Conservation (phyloP, 352 stramenopile genomes). For the Halophytophthora polymorphica region DNA sequence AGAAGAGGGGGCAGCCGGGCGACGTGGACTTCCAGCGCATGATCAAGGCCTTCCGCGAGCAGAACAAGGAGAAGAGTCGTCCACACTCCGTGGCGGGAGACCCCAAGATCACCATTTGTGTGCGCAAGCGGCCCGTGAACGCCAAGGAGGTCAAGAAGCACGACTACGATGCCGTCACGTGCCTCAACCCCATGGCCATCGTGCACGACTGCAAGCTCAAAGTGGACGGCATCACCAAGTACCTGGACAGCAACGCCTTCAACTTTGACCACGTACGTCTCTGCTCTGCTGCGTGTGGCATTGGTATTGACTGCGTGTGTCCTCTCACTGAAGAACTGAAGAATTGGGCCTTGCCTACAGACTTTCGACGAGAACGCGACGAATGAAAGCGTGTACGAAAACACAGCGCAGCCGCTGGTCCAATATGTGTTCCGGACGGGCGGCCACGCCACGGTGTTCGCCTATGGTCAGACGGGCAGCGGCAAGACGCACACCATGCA, state of each 20-base stretch:
- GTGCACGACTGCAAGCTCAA: conserved; percentile 98
- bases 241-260: conserved; percentile 97
- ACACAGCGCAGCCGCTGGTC: conserved; percentile 90
- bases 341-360: conserved; percentile 31
- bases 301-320: too few relatives aligned
- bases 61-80: conserved; percentile 58
- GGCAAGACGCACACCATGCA: conserved; percentile 95
- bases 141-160: conserved; percentile 85
- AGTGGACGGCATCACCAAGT: conserved; percentile 99
- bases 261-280: conserved; percentile 70
- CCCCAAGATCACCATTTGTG: conserved; percentile 94
- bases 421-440: conserved; percentile 92
- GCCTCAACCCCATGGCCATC: conserved; percentile 90
- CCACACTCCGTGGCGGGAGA: conserved; percentile 47
- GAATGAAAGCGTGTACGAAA: conserved; percentile 94
- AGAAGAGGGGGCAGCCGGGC: conserved; percentile 75
- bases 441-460: conserved; percentile 95
- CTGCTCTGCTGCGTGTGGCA: background rate
- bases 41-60: conserved; percentile 84
- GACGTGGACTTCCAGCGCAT: conserved; percentile 92
- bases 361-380: conserved; percentile 92
- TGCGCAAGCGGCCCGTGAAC: conserved; percentile 95
- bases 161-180: conserved; percentile 97
- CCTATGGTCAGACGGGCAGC: conserved; percentile 92
- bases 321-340: background rate